Base-by-base conservation (phyloP, 1,284 basidiomycete genomes). In the Pholiota adiposa region DNA sequence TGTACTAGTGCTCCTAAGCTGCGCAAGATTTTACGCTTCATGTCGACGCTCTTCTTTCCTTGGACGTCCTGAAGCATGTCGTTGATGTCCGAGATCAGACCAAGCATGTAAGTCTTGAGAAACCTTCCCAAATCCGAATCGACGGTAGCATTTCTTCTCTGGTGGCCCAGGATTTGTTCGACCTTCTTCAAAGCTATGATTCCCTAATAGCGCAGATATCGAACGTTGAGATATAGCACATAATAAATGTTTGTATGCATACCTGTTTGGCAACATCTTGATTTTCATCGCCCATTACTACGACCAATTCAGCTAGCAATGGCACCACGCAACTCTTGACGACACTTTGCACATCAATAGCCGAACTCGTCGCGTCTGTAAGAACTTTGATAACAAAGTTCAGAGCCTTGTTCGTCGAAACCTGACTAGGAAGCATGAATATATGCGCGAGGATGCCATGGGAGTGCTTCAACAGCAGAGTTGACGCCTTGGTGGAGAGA, bases 21-120 rank as follows among this genome's bases (percentile, higher is more conserved):
- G 41, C 92, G 84, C 36, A 97, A 77, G 55, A 96, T 89, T 68
- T 86, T 87, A 56, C 83, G 81, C 70, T 96, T 96, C 34, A 80
- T 78, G 11, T 78, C 75, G 0, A 85, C 76, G 0, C 87, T 78
- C 63, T 89, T 88, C 71, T 90, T 93, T 1, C 90, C 90, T 12
- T 87, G 84, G 2, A 90, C 79, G 63, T 94, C 93, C 69, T 94
- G 92, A 46, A 97, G 75, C 73, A 89, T 86, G 40, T 95, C 92
- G 62, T 90, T 95, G 67, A 96, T 81, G 60, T 88, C 80, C 0
- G 91, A 87, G 19, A 97, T 88, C 55, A 96, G 81, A 4, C 92
- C 94, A 7, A 96, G 82, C 77, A 96, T 89, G 66, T 93, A 83
- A 8, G 77, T 78, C 72, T 88, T 88, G 57, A 96, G 79, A 63